Conservation (phyloP, 192 early-diverging fungal species). For the Kappamyces sp. region DNA sequence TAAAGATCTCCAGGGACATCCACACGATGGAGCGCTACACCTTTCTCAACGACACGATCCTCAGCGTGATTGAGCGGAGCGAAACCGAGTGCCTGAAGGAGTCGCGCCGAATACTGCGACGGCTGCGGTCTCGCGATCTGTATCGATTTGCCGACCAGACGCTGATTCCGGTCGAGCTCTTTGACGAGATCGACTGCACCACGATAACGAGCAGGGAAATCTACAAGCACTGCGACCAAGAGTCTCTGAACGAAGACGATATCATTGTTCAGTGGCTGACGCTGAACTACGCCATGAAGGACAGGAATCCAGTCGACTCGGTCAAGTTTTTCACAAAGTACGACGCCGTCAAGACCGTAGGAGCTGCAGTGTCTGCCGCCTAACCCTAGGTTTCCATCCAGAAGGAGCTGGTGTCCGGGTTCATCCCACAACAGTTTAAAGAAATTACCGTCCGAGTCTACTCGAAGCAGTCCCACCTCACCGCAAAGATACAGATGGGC, state of each 20-base stretch:
- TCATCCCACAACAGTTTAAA: conserved; percentile 63
- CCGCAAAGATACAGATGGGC: conserved; percentile 12
- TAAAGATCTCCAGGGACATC: conserved; percentile 55
- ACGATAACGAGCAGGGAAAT: conserved; percentile 39
- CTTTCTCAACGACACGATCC: conserved; percentile 74
- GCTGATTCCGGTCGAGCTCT: conserved; percentile 16
- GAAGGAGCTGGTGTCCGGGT: conserved; percentile 63
- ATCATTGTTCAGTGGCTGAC: conserved; percentile 66
- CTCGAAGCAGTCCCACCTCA: conserved; percentile 47
- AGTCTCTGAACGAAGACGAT: conserved; percentile 59
- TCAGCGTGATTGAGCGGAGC: conserved; percentile 48
- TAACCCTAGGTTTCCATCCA: conserved; percentile 35
- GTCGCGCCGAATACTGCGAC: conserved; percentile 63
- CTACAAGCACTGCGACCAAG: conserved; percentile 44
- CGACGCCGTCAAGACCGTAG: conserved; percentile 24
- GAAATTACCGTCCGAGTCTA: conserved; percentile 66
- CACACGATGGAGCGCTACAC: conserved; percentile 61
- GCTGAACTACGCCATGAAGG: conserved; percentile 80
- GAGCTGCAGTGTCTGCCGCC: background rate
- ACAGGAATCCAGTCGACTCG: conserved; percentile 78
- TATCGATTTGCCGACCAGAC: conserved; percentile 58
- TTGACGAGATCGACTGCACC: background rate
- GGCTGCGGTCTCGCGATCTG: conserved; percentile 72
- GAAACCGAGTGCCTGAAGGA: conserved; percentile 41
- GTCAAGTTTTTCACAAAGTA: conserved; percentile 76